phyloP scores from a whole-genome alignment of 1,284 basidiomycete genomes.

The Ustanciosporium gigantosporum region DNA sequence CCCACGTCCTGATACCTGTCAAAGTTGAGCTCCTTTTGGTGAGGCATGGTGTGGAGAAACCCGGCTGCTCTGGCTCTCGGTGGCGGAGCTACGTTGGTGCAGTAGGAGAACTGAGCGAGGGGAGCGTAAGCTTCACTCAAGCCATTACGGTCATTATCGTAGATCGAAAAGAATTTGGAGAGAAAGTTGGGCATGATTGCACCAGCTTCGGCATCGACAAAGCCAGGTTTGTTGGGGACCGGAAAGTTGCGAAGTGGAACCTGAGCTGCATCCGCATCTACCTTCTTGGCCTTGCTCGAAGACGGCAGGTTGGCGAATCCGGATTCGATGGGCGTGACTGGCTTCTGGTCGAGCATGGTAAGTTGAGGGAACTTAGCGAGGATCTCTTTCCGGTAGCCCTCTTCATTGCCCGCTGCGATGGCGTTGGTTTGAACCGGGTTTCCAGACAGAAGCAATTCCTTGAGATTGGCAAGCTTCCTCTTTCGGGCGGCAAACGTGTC shows the following conservation, averaged over 20 bases:
- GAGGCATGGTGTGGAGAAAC: slow-evolving; percentile 66
- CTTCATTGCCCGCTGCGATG: slow-evolving; percentile 71
- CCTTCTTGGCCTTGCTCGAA: slow-evolving; percentile 55
- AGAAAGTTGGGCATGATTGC: slow-evolving; percentile 73
- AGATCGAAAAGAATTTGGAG: slow-evolving; percentile 75
- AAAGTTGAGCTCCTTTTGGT: slow-evolving; percentile 80
- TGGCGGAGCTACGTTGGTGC: slow-evolving; percentile 80
- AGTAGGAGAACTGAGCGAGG: slow-evolving; percentile 83
- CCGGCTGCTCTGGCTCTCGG: slow-evolving; percentile 66
- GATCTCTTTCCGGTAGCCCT: slow-evolving; percentile 51
- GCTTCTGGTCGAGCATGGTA: slow-evolving; percentile 68
- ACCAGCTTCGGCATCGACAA: slow-evolving; percentile 73
- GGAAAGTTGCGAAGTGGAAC: slow-evolving; percentile 67
- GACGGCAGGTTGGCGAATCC: slow-evolving; percentile 74
- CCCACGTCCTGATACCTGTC: slow-evolving; percentile 66
- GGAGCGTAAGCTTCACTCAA: slow-evolving; percentile 79
- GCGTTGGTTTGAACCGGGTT: slow-evolving; percentile 77
- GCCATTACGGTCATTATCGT: slow-evolving; percentile 74
- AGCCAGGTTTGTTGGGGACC: slow-evolving; percentile 72
- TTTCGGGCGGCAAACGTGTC: slow-evolving; percentile 30
- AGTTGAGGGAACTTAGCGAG: slow-evolving; percentile 44
- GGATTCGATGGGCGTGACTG: slow-evolving; percentile 68
- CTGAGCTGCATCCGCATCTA: slow-evolving; percentile 46
- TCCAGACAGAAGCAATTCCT: slow-evolving; percentile 75
- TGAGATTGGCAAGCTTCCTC: slow-evolving; percentile 39